These are phyloP conservation scores for Pyrenophora teres DNA, from an alignment of 2,329 filamentous ascomycete genomes.

Conservation along the genomic window DNA sequence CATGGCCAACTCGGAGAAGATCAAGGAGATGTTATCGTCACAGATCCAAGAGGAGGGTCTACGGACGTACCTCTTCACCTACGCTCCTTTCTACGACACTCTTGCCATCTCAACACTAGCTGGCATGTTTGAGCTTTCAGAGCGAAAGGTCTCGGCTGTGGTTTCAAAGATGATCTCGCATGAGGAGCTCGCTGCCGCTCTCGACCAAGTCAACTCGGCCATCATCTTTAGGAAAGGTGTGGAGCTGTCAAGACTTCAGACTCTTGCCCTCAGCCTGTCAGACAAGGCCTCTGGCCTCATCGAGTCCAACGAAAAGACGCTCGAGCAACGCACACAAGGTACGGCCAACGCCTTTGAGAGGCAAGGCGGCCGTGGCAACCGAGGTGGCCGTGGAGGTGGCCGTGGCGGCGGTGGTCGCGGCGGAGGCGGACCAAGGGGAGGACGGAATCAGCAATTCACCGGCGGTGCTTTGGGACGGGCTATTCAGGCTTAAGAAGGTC, in stretches of 20 bases:
- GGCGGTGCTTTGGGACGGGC: constrained; percentile 73
- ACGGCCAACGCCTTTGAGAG: constrained; percentile 94
- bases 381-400: constrained; percentile 62
- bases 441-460: constrained; percentile 78
- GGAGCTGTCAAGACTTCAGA: constrained; percentile 94
- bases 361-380: constrained; percentile 80
- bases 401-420: constrained; percentile 63
- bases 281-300: constrained; percentile 97
- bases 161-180: constrained; percentile 99
- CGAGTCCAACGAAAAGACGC: constrained; percentile 94
- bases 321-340: constrained; percentile 96
- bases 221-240: constrained; percentile 99
- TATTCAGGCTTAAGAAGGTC: constrained; percentile 51
- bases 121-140: constrained; percentile 91
- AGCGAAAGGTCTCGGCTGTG: constrained; percentile 89
- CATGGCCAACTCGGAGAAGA: constrained; percentile 88
- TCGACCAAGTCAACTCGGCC: constrained; percentile 96
- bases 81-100: constrained; percentile 98
- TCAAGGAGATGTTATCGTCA: constrained; percentile 95
- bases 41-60: constrained; percentile 99
- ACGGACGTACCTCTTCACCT: constrained; percentile 98
- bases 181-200: constrained; percentile 92
- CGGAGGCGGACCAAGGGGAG: constrained; percentile 60
- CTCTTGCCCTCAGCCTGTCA: constrained; percentile 86
- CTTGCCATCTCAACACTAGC: constrained; percentile 83